phyloP scores from a whole-genome alignment of 2,329 filamentous ascomycete genomes.

The Bipolaris sorokiniana region DNA sequence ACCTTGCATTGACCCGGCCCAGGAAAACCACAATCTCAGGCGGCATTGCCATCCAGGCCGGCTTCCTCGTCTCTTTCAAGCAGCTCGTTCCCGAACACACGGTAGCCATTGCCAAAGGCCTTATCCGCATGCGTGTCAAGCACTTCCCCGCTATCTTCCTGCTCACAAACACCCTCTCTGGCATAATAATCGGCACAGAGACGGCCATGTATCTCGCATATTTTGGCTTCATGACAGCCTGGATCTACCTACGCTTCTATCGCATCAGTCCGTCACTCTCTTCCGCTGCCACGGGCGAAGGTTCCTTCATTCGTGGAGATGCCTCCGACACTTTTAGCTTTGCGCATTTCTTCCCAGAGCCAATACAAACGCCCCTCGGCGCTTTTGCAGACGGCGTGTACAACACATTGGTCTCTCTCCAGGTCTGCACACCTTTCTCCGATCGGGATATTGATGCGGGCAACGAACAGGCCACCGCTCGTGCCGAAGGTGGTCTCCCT shows the following conservation, averaged over 20 bases:
- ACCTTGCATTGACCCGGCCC: conserved; percentile 21
- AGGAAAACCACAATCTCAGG: conserved; percentile 83
- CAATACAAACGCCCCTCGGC: conserved; percentile 77
- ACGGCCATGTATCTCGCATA: conserved; percentile 80
- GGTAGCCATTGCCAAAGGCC: conserved; percentile 86
- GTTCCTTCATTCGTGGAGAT: conserved; percentile 74
- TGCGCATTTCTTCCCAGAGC: conserved; percentile 90
- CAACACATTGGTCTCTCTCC: conserved; percentile 73
- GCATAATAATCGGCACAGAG: conserved; percentile 69
- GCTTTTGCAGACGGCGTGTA: conserved; percentile 78
- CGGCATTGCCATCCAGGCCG: conserved; percentile 85
- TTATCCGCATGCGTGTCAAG: conserved; percentile 87
- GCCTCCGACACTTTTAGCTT: conserved; percentile 97
- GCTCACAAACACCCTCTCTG: conserved; percentile 71
- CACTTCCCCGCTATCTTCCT: conserved; percentile 79
- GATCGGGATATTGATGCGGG: conserved; percentile 77
- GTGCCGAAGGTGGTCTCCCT: conserved; percentile 66
- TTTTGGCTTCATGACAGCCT: conserved; percentile 84
- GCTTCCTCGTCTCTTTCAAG: conserved; percentile 96
- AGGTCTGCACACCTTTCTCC: conserved; percentile 84
- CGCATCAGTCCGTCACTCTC: conserved; percentile 70
- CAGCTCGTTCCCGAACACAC: conserved; percentile 97
- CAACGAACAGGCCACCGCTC: conserved; percentile 71
- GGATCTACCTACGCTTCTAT: conserved; percentile 96
- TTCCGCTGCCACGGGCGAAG: conserved; percentile 60